These are phyloP conservation scores for Kingdonia uniflora DNA, from an alignment of 164 flowering plant genomes.

Conservation along the genomic window DNA sequence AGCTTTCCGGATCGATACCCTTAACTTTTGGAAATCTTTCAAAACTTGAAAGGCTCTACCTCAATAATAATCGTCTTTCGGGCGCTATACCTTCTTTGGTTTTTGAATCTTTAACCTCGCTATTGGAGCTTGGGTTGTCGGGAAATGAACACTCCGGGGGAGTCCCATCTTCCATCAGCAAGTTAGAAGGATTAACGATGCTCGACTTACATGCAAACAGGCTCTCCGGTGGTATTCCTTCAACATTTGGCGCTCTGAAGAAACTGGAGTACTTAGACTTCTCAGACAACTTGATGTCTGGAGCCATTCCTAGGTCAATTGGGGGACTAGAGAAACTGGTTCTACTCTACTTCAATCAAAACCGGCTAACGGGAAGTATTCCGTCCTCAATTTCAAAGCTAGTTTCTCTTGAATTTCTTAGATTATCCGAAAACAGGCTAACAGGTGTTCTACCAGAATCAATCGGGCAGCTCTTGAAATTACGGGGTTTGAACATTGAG, in stretches of 20 bases:
- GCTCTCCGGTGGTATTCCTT: constrained; percentile 41
- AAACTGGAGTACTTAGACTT: constrained; percentile 32
- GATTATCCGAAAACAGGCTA: constrained; percentile 44
- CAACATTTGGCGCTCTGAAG: constrained; percentile 32
- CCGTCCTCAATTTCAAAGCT: constrained; percentile 36
- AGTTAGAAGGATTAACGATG: constrained; percentile 15
- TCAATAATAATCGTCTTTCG: constrained; percentile 32
- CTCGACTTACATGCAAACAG: constrained; percentile 39
- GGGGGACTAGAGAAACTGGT: constrained; percentile 29
- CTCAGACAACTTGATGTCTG: constrained; percentile 36
- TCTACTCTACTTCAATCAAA: constrained; percentile 32
- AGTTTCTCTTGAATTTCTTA: constrained; percentile 23
- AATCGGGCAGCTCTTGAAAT: constrained; percentile 32
- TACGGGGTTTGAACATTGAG: constrained; percentile 39
- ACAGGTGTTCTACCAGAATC: constrained; percentile 40
- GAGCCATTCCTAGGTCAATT: constrained; percentile 42
- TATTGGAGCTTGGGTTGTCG: constrained; percentile 36
- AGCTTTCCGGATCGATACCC: constrained; percentile 48
- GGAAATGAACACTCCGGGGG: constrained; percentile 36
- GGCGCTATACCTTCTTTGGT: constrained; percentile 27
- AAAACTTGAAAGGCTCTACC: constrained; percentile 29
- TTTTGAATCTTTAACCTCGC: constrained; percentile 18
- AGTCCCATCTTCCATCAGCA: constrained; percentile 37
- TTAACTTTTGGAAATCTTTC: constrained; percentile 22
- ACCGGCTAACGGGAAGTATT: constrained; percentile 39